These are phyloP conservation scores for Cystobasidium pallidum DNA, from an alignment of 1,284 basidiomycete species.

Conservation along the genomic window DNA sequence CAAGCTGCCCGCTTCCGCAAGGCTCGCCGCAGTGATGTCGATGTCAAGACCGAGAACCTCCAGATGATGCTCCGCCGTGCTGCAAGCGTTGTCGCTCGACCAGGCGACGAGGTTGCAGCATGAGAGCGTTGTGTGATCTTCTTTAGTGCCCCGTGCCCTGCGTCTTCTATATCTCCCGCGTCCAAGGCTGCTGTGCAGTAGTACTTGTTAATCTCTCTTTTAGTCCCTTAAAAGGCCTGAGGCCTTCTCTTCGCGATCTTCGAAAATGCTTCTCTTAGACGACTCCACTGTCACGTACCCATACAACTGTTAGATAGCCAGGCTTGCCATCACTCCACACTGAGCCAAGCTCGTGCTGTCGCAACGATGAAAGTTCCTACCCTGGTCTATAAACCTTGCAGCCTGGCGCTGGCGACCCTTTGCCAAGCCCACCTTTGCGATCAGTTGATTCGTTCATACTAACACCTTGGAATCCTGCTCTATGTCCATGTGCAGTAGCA, in stretches of 20 bases:
- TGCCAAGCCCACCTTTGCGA: too few relatives aligned
- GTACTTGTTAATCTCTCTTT: background rate
- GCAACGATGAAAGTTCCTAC: background rate
- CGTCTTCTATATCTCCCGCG: background rate
- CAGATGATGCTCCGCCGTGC: slow-evolving; percentile 30
- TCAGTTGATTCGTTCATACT: too few relatives aligned
- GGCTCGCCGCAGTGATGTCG: slow-evolving; percentile 13
- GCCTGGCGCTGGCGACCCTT: too few relatives aligned
- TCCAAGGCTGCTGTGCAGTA: background rate
- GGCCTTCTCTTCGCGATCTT: slow-evolving; percentile 2
- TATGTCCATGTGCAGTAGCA: too few relatives aligned
- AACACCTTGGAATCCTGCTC: too few relatives aligned
- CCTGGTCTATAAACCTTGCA: too few relatives aligned
- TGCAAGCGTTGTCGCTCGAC: slow-evolving; percentile 20
- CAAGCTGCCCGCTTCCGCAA: slow-evolving; percentile 36
- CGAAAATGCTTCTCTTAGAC: slow-evolving; percentile 9
- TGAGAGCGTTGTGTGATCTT: background rate
- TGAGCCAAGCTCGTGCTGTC: slow-evolving; percentile 3
- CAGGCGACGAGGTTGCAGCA: slow-evolving; percentile 22
- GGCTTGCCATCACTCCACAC: too few relatives aligned
- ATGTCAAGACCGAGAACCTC: slow-evolving; percentile 15
- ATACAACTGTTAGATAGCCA: too few relatives aligned
- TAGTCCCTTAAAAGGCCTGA: background rate
- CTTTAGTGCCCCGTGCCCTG: too few relatives aligned
- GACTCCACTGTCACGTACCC: too few relatives aligned